Percentiles rank a stretch among this genome's conserved stretches.
phyloP scores from a whole-genome alignment of 352 stramenopile species.

The Phytophthora litchii region DNA sequence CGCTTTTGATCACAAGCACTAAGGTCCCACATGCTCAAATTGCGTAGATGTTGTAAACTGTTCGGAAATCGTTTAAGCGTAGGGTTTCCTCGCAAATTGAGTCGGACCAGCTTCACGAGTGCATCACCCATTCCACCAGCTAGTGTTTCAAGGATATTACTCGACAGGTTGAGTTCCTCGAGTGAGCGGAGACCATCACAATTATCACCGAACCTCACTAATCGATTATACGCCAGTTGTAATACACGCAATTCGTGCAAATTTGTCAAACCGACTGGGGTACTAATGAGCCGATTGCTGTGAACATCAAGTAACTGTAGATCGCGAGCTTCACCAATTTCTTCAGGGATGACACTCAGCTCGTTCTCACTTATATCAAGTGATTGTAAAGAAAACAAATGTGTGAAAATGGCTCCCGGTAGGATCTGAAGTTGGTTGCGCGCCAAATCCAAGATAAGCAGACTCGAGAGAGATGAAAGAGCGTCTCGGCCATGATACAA shows the following conservation, averaged over 20 bases:
- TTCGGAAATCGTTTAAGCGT: constrained; percentile 47
- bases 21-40: constrained; percentile 47
- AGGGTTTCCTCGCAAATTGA: constrained; percentile 48
- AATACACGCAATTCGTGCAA: constrained; percentile 52
- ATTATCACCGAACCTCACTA: constrained; percentile 51
- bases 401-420: constrained; percentile 52
- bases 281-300: constrained; percentile 50
- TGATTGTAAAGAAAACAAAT: constrained; percentile 63
- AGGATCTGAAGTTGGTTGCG: constrained; percentile 56
- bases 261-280: constrained; percentile 36
- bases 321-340: constrained; percentile 61
- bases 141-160: constrained; percentile 49
- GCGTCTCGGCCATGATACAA: constrained; percentile 62
- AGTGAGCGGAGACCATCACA: constrained; percentile 46
- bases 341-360: constrained; percentile 47
- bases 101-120: constrained; percentile 41
- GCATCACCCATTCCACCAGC: constrained; percentile 42
- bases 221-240: constrained; percentile 50
- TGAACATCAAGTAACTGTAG: constrained; percentile 51
- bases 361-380: constrained; percentile 65
- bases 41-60: constrained; percentile 46
- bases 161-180: constrained; percentile 58
- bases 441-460: constrained; percentile 70
- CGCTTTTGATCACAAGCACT: constrained; percentile 56
- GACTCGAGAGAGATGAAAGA: constrained; percentile 55